phyloP scores from a whole-genome alignment of 768 basidiomycete species.

The Mycena haematopus region DNA sequence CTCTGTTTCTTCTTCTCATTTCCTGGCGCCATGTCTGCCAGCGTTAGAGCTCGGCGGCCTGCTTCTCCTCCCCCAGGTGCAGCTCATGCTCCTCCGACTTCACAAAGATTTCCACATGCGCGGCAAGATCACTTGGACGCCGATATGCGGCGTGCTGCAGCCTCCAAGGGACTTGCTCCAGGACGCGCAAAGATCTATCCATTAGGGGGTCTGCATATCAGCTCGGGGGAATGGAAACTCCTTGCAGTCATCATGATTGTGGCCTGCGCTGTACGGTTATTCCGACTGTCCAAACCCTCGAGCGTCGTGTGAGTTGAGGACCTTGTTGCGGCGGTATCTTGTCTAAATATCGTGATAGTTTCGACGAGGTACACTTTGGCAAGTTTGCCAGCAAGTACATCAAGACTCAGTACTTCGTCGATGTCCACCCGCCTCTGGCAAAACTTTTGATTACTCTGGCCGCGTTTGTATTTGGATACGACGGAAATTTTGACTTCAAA shows the following conservation, averaged over 20 bases:
- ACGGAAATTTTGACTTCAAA: constrained; percentile 96
- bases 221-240: constrained; percentile 79
- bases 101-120: constrained; percentile 69
- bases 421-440: constrained; percentile 97
- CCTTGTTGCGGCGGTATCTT: constrained; percentile 12
- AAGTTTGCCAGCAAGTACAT: constrained; percentile 96
- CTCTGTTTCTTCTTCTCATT: background rate
- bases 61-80: constrained; percentile 67
- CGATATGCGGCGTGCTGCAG: constrained; percentile 72
- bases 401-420: constrained; percentile 89
- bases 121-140: constrained; percentile 75
- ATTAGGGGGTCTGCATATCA: constrained; percentile 68
- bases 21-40: constrained; percentile 47
- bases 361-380: constrained; percentile 98
- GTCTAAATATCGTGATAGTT: constrained; percentile 52
- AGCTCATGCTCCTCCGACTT: constrained; percentile 43
- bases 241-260: constrained; percentile 69
- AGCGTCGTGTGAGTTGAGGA: constrained; percentile 84
- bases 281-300: constrained; percentile 81
- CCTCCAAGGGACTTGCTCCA: constrained; percentile 67
- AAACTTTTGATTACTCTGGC: constrained; percentile 95
- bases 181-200: constrained; percentile 52
- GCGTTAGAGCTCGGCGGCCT: constrained; percentile 71
- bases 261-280: constrained; percentile 83
- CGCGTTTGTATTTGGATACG: constrained; percentile 84